phyloP scores from a whole-genome alignment of 225 moss, liverwort and hornwort species.

The Pleurozium schreberi region DNA sequence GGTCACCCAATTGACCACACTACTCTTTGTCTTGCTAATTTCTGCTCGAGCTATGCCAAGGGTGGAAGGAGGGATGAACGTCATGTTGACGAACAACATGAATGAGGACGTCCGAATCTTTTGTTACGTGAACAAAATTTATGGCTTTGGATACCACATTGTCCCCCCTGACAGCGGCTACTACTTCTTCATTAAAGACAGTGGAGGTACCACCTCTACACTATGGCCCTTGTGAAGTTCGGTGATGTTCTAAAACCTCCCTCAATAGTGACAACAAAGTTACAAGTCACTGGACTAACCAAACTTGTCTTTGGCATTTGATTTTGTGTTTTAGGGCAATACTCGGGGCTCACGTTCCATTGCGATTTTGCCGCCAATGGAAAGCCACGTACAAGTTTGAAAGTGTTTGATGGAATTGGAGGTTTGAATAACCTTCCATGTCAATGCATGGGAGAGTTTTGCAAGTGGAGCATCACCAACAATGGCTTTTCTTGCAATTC shows the following conservation, averaged over 20 bases:
- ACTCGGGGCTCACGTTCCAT: background rate
- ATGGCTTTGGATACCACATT: background rate
- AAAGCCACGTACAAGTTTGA: background rate
- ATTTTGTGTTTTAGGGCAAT: background rate
- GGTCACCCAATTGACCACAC: background rate
- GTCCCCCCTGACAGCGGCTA: background rate
- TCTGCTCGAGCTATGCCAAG: background rate
- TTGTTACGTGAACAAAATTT: background rate
- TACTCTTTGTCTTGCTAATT: background rate
- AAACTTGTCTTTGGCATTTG: background rate
- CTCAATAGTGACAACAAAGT: too few relatives aligned
- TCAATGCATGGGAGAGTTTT: background rate
- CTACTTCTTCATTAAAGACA: background rate
- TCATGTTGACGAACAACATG: background rate
- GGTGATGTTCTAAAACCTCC: too few relatives aligned
- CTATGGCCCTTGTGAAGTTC: background rate
- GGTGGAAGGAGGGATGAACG: background rate
- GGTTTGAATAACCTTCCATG: background rate
- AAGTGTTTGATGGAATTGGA: background rate
- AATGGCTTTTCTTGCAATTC: background rate
- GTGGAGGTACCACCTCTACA: too few relatives aligned
- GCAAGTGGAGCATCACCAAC: background rate
- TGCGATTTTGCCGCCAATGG: background rate
- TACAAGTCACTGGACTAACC: rapidly evolving
- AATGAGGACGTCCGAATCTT: background rate